Evolutionary conservation across 768 basidiomycete species (phyloP).

Genomic region (Collybia sordida): DNA sequence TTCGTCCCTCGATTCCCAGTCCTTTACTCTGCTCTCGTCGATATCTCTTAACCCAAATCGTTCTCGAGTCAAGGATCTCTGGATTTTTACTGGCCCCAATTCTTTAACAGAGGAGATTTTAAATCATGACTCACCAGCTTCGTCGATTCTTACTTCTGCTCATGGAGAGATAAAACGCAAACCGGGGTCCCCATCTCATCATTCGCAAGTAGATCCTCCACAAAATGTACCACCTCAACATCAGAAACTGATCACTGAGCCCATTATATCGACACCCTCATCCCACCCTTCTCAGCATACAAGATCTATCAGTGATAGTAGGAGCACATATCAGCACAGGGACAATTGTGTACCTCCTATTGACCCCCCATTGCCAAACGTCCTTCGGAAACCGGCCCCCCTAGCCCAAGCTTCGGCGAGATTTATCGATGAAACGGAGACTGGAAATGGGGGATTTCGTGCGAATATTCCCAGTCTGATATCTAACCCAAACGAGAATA

Average conservation of each 20-base stretch:
- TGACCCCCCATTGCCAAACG: slow-evolving; percentile 19
- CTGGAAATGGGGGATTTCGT: slow-evolving; percentile 27
- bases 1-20: slow-evolving; percentile 63
- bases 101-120: slow-evolving; percentile 27
- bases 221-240: slow-evolving; percentile 26
- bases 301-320: slow-evolving; percentile 29
- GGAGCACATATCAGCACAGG: not conserved
- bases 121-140: slow-evolving; percentile 30
- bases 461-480: slow-evolving; percentile 55
- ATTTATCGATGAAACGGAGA: slow-evolving; percentile 42
- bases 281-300: slow-evolving; percentile 25
- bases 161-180: slow-evolving; percentile 20
- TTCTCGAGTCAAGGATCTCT: slow-evolving; percentile 73
- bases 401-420: slow-evolving; percentile 64
- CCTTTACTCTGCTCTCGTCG: slow-evolving; percentile 68
- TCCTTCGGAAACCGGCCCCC: slow-evolving; percentile 63
- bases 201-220: slow-evolving; percentile 4
- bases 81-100: slow-evolving; percentile 69
- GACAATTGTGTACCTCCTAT: not conserved
- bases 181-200: slow-evolving; percentile 13
- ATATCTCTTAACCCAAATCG: slow-evolving; percentile 63
- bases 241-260: slow-evolving; percentile 36
- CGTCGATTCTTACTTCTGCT: slow-evolving; percentile 23
- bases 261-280: slow-evolving; percentile 8
- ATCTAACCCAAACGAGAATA: slow-evolving; percentile 50